phyloP scores from a whole-genome alignment of 352 stramenopile genomes.

The Phytophthora quininea region DNA sequence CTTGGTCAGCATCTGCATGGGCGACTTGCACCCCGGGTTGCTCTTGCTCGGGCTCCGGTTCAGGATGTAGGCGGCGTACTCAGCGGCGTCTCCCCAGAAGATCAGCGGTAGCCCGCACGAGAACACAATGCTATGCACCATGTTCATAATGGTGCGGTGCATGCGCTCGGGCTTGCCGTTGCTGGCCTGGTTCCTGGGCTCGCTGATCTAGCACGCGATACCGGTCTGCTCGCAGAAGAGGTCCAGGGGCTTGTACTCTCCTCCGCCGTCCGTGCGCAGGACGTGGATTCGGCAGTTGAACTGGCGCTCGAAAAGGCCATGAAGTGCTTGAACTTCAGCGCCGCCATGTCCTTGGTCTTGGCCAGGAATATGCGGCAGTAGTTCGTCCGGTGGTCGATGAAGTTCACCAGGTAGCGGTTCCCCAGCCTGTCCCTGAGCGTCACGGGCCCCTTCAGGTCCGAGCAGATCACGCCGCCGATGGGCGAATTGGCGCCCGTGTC shows the following conservation, averaged over 20 bases:
- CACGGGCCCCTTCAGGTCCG: slow-evolving; percentile 11
- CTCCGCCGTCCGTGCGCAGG: slow-evolving; percentile 16
- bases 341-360: slow-evolving; percentile 11
- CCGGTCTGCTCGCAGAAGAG: slow-evolving; percentile 25
- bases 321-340: slow-evolving; percentile 15
- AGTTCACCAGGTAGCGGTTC: slow-evolving; percentile 23
- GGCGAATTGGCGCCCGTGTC: slow-evolving; percentile 20
- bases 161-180: slow-evolving; percentile 39
- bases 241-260: slow-evolving; percentile 27
- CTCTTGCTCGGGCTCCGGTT: slow-evolving; percentile 27
- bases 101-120: slow-evolving; percentile 20
- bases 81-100: slow-evolving; percentile 30
- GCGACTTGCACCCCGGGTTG: slow-evolving; percentile 16
- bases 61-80: slow-evolving; percentile 34
- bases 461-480: slow-evolving; percentile 20
- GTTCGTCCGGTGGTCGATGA: slow-evolving; percentile 17
- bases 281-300: slow-evolving; percentile 15
- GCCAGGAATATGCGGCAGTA: slow-evolving; percentile 19
- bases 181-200: slow-evolving; percentile 18
- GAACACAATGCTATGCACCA: slow-evolving; percentile 37
- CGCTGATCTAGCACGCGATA: slow-evolving; percentile 19
- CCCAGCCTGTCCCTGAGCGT: not conserved
- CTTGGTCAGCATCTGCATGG: slow-evolving; percentile 15
- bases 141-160: slow-evolving; percentile 40
- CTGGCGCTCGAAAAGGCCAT: slow-evolving; percentile 6